Conservation (phyloP, 495 filamentous ascomycete genomes). For the Rhizodiscina lignyota region DNA sequence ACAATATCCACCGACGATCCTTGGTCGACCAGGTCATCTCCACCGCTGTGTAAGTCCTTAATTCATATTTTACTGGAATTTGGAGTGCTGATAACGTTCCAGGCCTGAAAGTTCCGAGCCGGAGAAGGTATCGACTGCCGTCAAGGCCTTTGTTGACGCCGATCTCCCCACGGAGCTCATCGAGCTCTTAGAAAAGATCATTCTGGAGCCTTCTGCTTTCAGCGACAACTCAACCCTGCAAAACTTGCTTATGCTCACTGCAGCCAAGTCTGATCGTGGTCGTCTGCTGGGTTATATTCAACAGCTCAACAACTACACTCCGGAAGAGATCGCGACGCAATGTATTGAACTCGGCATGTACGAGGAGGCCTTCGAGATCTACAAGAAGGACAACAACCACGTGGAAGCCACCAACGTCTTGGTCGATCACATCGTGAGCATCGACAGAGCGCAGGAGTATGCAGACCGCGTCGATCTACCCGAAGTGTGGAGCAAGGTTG, state of each 20-base stretch:
- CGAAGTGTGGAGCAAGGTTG: slow-evolving; percentile 98
- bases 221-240: slow-evolving; percentile 94
- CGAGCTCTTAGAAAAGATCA: slow-evolving; percentile 97
- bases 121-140: slow-evolving; percentile 87
- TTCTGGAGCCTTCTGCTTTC: slow-evolving; percentile 91
- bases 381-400: slow-evolving; percentile 92
- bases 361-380: slow-evolving; percentile 97
- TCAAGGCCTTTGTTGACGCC: slow-evolving; percentile 75
- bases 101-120: slow-evolving; percentile 89
- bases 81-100: too few species aligned
- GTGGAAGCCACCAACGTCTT: slow-evolving; percentile 76
- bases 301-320: slow-evolving; percentile 70
- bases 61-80: too few species aligned
- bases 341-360: slow-evolving; percentile 89
- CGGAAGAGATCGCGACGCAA: slow-evolving; percentile 80
- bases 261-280: slow-evolving; percentile 88
- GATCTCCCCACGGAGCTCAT: slow-evolving; percentile 92
- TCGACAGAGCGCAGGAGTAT: slow-evolving; percentile 92
- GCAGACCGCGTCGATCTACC: slow-evolving; percentile 90
- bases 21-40: slow-evolving; percentile 94
- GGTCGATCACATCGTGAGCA: slow-evolving; percentile 94
- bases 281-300: slow-evolving; percentile 97
- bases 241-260: slow-evolving; percentile 92
- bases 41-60: slow-evolving; percentile 86
- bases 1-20: slow-evolving; percentile 85